These are phyloP conservation scores for Artemisia annua DNA, from an alignment of 129 eudicot genomes.

Conservation along the genomic window DNA sequence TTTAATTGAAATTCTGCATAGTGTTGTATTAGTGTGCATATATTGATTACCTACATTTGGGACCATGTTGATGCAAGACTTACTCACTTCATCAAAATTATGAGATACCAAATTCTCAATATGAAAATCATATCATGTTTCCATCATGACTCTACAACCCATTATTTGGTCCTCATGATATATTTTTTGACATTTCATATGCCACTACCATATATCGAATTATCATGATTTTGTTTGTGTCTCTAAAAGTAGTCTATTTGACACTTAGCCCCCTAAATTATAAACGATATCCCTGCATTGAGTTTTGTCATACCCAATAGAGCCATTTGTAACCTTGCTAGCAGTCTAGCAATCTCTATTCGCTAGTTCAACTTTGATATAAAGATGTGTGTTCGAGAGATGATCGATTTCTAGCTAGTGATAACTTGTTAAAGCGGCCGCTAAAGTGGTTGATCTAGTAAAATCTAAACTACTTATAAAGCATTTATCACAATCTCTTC, in stretches of 20 bases:
- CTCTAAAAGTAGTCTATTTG: neutral
- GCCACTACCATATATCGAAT: slow-evolving; percentile 31
- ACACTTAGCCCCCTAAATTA: slow-evolving; percentile 7
- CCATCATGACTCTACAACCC: slow-evolving; percentile 36
- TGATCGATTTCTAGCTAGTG: too few species aligned
- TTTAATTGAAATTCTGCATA: neutral
- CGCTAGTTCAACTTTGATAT: too few species aligned
- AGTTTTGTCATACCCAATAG: too few species aligned
- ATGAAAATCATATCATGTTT: slow-evolving; percentile 26
- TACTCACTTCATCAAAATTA: slow-evolving; percentile 31
- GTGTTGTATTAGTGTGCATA: too few species aligned
- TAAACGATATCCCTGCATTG: too few species aligned
- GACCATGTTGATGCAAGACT: slow-evolving; percentile 44
- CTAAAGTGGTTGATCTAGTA: too few species aligned
- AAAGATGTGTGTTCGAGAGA: too few species aligned
- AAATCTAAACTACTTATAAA: too few species aligned
- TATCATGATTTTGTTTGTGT: slow-evolving; percentile 34
- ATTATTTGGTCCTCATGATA: slow-evolving; percentile 44
- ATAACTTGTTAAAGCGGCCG: too few species aligned
- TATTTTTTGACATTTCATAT: slow-evolving; percentile 31
- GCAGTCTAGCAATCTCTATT: too few species aligned
- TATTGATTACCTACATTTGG: slow-evolving; percentile 38
- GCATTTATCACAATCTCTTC: too few species aligned
- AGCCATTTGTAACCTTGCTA: too few species aligned
- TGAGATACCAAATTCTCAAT: slow-evolving; percentile 18